These are phyloP conservation scores for Camellia sinensis DNA, from an alignment of 148 eudicot genomes.

Conservation along the genomic window DNA sequence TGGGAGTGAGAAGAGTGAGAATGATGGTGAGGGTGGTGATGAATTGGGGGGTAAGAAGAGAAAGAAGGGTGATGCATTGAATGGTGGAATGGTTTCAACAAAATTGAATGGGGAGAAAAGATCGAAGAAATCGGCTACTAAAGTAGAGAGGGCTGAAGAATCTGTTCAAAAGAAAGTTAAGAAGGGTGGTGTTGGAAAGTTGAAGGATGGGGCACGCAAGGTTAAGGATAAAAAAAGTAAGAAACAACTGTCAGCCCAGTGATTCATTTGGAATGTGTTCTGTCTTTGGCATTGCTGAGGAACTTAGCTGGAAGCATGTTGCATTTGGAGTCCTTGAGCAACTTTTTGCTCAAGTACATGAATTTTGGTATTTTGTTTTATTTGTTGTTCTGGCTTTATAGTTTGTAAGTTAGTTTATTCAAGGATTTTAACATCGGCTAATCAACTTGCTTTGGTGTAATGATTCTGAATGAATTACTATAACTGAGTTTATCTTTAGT, in stretches of 20 bases:
- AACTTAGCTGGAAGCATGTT: not conserved
- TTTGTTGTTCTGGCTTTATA: no score
- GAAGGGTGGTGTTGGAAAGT: conserved; percentile 4
- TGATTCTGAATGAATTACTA: no score
- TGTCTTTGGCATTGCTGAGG: not conserved
- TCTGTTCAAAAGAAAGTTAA: not conserved
- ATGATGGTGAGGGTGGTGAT: not conserved
- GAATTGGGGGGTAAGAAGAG: conserved; percentile 6
- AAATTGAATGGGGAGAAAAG: not conserved
- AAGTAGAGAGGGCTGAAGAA: not conserved
- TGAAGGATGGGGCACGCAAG: conserved; percentile 10
- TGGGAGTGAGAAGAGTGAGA: not conserved
- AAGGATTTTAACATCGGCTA: no score
- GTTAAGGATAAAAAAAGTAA: conserved; percentile 12
- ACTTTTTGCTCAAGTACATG: no score
- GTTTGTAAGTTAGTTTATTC: no score
- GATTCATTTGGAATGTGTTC: conserved; percentile 1
- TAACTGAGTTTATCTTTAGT: not conserved
- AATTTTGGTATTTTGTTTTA: no score
- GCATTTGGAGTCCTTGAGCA: not conserved
- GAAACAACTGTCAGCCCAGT: not conserved
- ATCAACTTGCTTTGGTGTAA: no score
- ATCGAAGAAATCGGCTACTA: not conserved
- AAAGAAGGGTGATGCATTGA: not conserved
- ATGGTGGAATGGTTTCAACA: not conserved